These are phyloP conservation scores for Ilyonectria destructans DNA, from an alignment of 2,329 filamentous ascomycete species.

Conservation along the genomic window DNA sequence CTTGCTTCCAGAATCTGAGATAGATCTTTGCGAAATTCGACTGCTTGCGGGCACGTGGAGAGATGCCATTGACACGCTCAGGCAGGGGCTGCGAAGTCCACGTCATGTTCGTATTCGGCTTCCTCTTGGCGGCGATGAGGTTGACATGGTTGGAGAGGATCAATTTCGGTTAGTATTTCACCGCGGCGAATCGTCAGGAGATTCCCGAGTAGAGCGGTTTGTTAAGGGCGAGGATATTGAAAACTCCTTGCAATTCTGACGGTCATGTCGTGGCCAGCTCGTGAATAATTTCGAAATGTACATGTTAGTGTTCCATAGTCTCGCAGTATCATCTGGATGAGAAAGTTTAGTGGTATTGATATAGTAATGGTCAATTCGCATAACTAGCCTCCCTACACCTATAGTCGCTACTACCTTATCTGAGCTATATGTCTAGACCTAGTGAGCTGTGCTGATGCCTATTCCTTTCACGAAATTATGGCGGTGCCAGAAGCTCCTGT, in stretches of 20 bases:
- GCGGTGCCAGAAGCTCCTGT: neutral
- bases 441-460: too few relatives aligned
- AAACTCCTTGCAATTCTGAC: neutral
- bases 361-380: too few relatives aligned
- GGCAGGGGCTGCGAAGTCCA: constrained; percentile 1
- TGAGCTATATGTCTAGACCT: too few relatives aligned
- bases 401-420: too few relatives aligned
- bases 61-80: neutral
- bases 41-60: constrained; percentile 2
- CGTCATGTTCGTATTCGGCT: neutral
- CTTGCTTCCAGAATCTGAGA: neutral
- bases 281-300: too few relatives aligned
- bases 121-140: neutral
- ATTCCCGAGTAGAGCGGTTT: neutral
- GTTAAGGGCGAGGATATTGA: neutral
- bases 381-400: too few relatives aligned
- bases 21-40: neutral
- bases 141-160: neutral
- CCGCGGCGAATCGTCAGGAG: neutral
- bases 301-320: too few relatives aligned
- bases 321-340: too few relatives aligned
- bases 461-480: too few relatives aligned
- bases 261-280: too few relatives aligned
- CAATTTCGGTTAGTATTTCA: neutral
- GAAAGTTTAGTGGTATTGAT: too few relatives aligned